These are phyloP conservation scores for Aspergillus nomiae DNA, from an alignment of 2,329 filamentous ascomycete genomes.

Conservation along the genomic window DNA sequence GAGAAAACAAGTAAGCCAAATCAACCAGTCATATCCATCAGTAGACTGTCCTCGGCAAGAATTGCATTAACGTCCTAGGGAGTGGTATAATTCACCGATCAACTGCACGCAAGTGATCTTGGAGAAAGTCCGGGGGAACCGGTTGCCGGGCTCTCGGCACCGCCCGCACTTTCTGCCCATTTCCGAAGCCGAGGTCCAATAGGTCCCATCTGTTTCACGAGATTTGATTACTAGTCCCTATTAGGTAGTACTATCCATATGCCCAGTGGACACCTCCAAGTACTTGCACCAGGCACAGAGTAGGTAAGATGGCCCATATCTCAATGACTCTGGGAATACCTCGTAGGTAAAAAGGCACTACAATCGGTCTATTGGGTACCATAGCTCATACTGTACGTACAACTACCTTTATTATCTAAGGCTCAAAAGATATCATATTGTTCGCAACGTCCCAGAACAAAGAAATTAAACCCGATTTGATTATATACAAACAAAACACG, in stretches of 20 bases:
- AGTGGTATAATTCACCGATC: conserved; percentile 8
- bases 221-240: conserved; percentile 9
- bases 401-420: not conserved
- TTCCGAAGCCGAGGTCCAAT: conserved; percentile 40
- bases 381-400: not conserved
- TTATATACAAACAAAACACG: not conserved
- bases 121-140: conserved; percentile 35
- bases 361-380: not conserved
- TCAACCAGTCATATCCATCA: conserved; percentile 10
- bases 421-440: not conserved
- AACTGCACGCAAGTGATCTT: conserved; percentile 1
- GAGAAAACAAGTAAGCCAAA: not conserved
- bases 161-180: conserved; percentile 35
- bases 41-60: not conserved
- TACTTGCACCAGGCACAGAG: not conserved
- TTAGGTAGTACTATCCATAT: not conserved
- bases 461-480: not conserved
- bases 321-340: not conserved
- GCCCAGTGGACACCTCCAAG: too few relatives aligned
- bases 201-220: conserved; percentile 16
- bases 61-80: not conserved
- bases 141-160: conserved; percentile 28
- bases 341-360: not conserved
- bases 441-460: not conserved
- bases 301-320: not conserved